Conservation (phyloP, 2,329 filamentous ascomycete genomes). For the Aspergillus fumigatiaffinis region DNA sequence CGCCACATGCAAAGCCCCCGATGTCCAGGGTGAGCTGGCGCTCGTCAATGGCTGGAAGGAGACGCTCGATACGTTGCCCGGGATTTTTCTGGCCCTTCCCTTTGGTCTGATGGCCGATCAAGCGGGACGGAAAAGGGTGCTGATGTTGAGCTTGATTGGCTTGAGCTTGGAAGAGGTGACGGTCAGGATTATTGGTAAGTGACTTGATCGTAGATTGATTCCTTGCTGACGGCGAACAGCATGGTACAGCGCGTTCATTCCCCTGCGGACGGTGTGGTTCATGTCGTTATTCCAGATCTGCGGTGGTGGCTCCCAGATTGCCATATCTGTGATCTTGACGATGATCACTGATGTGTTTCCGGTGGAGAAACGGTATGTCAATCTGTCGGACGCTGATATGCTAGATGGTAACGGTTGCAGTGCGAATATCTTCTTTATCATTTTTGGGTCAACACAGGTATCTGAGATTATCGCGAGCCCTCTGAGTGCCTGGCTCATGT, state of each 20-base stretch:
- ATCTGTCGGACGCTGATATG: not conserved
- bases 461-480: conserved; percentile 9
- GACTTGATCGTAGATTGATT: not conserved
- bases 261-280: conserved; percentile 10
- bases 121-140: conserved; percentile 7
- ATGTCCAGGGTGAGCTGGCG: conserved; percentile 11
- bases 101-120: conserved; percentile 13
- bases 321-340: conserved; percentile 7
- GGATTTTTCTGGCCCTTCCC: conserved; percentile 10
- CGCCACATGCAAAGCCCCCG: conserved; percentile 3
- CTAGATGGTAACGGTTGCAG: not conserved
- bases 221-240: not conserved
- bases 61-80: conserved; percentile 7
- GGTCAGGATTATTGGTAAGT: conserved; percentile 8
- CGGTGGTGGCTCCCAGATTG: conserved; percentile 9
- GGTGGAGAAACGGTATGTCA: conserved; percentile 3
- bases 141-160: conserved; percentile 6
- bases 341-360: conserved; percentile 11
- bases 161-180: conserved; percentile 4
- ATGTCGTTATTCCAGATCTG: conserved; percentile 11
- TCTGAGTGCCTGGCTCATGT: conserved; percentile 11
- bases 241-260: conserved; percentile 6
- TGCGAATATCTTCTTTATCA: conserved; percentile 6
- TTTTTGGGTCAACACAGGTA: conserved; percentile 1
- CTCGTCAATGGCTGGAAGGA: conserved; percentile 10